Conservation (phyloP, 139 green algal species). For the Nannochloris sp. region DNA sequence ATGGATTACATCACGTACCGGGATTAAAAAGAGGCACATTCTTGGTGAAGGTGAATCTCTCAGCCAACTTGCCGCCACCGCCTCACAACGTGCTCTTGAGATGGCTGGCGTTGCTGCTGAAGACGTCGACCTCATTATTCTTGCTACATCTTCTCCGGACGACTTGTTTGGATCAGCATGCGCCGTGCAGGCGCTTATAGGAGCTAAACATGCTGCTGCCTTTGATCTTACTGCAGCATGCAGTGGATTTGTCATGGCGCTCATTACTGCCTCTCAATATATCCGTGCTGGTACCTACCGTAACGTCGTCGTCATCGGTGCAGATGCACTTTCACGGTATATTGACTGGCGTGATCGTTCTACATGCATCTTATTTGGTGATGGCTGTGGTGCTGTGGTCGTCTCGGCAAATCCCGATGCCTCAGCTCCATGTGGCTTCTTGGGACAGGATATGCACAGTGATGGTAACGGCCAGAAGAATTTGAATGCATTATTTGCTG, state of each 20-base stretch:
- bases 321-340: slow-evolving; percentile 83
- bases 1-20: slow-evolving; percentile 90
- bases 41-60: slow-evolving; percentile 67
- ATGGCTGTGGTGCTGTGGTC: slow-evolving; percentile 87
- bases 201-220: slow-evolving; percentile 72
- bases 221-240: slow-evolving; percentile 98
- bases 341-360: slow-evolving; percentile 89
- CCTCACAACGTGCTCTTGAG: slow-evolving; percentile 65
- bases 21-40: slow-evolving; percentile 77
- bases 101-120: slow-evolving; percentile 73
- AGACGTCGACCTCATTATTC: slow-evolving; percentile 88
- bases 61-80: slow-evolving; percentile 51
- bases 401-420: slow-evolving; percentile 44
- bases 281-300: slow-evolving; percentile 69
- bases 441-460: slow-evolving; percentile 78
- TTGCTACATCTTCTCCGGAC: slow-evolving; percentile 91
- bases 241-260: slow-evolving; percentile 91
- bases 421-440: slow-evolving; percentile 47
- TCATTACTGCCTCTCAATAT: slow-evolving; percentile 82
- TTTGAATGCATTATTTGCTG: slow-evolving; percentile 52
- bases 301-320: slow-evolving; percentile 89
- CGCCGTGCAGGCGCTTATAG: slow-evolving; percentile 68
- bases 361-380: slow-evolving; percentile 98
- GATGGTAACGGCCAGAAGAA: slow-evolving; percentile 78
- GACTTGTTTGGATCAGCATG: slow-evolving; percentile 92